Evolutionary conservation across 305 asterid genomes (phyloP).

Genomic region (Fraxinus paxiana): DNA sequence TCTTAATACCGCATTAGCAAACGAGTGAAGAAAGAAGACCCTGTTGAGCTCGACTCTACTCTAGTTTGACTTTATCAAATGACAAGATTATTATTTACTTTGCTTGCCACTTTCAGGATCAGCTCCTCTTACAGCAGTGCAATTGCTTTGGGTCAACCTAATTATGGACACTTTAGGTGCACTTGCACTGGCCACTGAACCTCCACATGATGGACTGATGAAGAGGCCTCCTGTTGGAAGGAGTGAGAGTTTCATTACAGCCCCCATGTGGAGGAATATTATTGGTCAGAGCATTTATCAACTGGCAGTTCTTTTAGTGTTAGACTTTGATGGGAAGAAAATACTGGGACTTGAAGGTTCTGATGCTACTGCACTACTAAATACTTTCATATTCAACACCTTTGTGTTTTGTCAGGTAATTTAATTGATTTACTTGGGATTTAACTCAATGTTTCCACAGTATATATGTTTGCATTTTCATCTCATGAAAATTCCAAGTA

Average conservation of each 20-base stretch:
- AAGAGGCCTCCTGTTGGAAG: constrained; percentile 74
- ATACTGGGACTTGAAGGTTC: constrained; percentile 60
- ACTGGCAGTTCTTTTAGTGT: constrained; percentile 59
- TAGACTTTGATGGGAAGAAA: constrained; percentile 63
- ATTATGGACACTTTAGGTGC: constrained; percentile 98
- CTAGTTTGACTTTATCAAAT: neutral
- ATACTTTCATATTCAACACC: constrained; percentile 93
- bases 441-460: neutral
- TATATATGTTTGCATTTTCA: neutral
- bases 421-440: neutral
- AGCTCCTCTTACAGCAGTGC: constrained; percentile 96
- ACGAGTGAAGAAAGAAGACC: neutral
- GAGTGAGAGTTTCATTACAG: constrained; percentile 65
- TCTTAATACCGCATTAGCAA: neutral
- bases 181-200: constrained; percentile 94
- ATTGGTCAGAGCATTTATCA: constrained; percentile 86
- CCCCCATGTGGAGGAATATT: constrained; percentile 91
- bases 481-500: neutral
- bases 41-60: neutral
- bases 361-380: constrained; percentile 53
- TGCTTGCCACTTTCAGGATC: constrained; percentile 49
- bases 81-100: neutral
- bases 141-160: constrained; percentile 96
- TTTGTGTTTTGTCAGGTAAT: constrained; percentile 93
- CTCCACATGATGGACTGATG: constrained; percentile 90